Base-by-base conservation (phyloP, 1,284 basidiomycete genomes). In the Neolentinus lepideus region DNA sequence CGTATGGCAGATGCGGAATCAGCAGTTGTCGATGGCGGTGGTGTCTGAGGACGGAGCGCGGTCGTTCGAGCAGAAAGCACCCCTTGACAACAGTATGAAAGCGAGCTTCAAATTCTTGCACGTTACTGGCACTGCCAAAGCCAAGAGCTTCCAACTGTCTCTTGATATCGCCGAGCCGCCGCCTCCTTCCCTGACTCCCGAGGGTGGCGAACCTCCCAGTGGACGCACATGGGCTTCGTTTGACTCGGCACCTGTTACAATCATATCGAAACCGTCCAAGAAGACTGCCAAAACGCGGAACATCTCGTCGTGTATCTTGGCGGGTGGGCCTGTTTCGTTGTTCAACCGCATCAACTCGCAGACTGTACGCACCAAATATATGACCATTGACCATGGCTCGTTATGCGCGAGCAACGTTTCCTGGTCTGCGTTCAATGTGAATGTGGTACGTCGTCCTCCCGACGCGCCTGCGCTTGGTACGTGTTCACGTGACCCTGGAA, bases 341-440 rank as follows among this genome's bases (percentile, higher is more conserved):
- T 96, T 94, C 80, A 95, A 95, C 69, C 90, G 94, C 65, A 93
- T 98, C 77, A 95, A 98, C 72, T 92, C 91, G 12, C 94, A 98
- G 74, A 96, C 94, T 24, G 94, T 96, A 58, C 87, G 94, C 62
- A 98, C 94, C 54, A 97, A 97, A 75, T 98, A 95, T 70, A 92
- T 97, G 88, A 90, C 88, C 56, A 89, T 93, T 67, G 90, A 94
- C 64, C 83, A 88, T 67, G 84, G 81, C 61, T 83, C 90, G 69
- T 76, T 94, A 53, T 90, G 86, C 68, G 92, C 92, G 22, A 92
- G 90, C 70, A 92, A 91, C 68, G 76, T 88, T 57, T 81, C 88
- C 38, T 95, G 92, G 92, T 92, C 91, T 55, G 92, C 93, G n/a
- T 94, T 94, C 74, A 92, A 90, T 64, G 90, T 95, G 63, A 91